Evolutionary conservation across 805 yeast species (phyloP).

Genomic region (Yamadazyma philogaea): DNA sequence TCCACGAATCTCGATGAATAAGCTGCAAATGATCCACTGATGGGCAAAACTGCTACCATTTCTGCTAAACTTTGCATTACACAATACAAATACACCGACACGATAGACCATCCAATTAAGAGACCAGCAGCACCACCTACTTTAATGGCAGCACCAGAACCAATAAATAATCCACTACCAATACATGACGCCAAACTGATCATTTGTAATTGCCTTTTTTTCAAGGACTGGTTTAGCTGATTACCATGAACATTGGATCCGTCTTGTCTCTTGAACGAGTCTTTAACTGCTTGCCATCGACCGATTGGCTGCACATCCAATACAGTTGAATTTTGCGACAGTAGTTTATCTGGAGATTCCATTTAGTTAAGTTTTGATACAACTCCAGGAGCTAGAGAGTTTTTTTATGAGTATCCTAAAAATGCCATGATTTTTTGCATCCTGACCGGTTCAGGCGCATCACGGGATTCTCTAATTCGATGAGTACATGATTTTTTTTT

Average conservation of each 20-base stretch:
- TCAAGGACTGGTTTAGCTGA: constrained; percentile 22
- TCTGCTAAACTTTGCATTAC: constrained; percentile 44
- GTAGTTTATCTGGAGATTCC: neutral
- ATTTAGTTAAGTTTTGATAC: neutral
- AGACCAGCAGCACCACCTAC: constrained; percentile 35
- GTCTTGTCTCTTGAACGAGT: constrained; percentile 27
- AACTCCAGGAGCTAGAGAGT: neutral
- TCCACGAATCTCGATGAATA: constrained; percentile 41
- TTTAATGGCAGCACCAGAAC: constrained; percentile 34
- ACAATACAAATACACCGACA: constrained; percentile 38
- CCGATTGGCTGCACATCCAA: neutral
- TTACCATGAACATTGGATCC: constrained; percentile 1
- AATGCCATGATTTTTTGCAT: neutral
- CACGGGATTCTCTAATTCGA: constrained; percentile 1
- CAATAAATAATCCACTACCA: constrained; percentile 41
- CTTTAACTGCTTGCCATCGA: constrained; percentile 22
- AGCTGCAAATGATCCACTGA: constrained; percentile 40
- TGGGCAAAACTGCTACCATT: constrained; percentile 36
- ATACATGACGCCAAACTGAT: constrained; percentile 43
- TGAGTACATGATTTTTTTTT: too few species aligned
- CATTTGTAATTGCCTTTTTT: constrained; percentile 34
- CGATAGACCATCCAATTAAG: constrained; percentile 40
- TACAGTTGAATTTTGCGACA: constrained; percentile 2
- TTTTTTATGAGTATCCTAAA: neutral
- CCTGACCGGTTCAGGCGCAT: constrained; percentile 2